phyloP scores from a whole-genome alignment of 2,329 filamentous ascomycete species.

The Cadophora luteo-olivacea region DNA sequence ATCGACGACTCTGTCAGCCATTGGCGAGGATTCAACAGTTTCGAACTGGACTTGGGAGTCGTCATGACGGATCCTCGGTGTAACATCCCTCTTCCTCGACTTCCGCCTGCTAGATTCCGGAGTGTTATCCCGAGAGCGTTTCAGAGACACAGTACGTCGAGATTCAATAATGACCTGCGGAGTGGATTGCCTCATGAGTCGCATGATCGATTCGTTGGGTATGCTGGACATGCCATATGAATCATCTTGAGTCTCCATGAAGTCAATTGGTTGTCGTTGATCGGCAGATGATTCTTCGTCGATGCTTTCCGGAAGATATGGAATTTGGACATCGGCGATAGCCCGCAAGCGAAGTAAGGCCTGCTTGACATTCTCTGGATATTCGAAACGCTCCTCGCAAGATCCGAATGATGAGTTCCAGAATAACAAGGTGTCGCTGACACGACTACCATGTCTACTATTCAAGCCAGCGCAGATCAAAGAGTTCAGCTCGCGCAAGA shows the following conservation, averaged over 20 bases:
- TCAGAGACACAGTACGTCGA: conserved; percentile 24
- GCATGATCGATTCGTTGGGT: conserved; percentile 20
- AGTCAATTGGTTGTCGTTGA: conserved; percentile 40
- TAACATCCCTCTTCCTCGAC: conserved; percentile 46
- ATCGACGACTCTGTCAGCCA: conserved; percentile 56
- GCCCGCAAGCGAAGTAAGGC: conserved; percentile 67
- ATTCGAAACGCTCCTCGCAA: conserved; percentile 60
- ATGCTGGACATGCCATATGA: conserved; percentile 13
- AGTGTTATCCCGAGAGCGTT: conserved; percentile 38
- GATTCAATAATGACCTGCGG: conserved; percentile 37
- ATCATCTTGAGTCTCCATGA: conserved; percentile 48
- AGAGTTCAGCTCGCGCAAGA: conserved; percentile 60
- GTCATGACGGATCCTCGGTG: conserved; percentile 72
- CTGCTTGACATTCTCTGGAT: conserved; percentile 67
- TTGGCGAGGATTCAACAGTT: conserved; percentile 66
- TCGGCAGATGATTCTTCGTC: conserved; percentile 43
- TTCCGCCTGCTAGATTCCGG: conserved; percentile 47
- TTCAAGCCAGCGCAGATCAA: conserved; percentile 62
- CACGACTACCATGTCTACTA: conserved; percentile 63
- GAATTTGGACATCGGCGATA: conserved; percentile 57
- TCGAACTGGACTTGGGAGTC: conserved; percentile 84
- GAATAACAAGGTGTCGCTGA: conserved; percentile 57
- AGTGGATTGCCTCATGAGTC: conserved; percentile 30
- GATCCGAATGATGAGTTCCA: conserved; percentile 78
- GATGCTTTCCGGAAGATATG: conserved; percentile 50